Base-by-base conservation (phyloP, 106 monocot species). In the Dioscorea zingiberensis region DNA sequence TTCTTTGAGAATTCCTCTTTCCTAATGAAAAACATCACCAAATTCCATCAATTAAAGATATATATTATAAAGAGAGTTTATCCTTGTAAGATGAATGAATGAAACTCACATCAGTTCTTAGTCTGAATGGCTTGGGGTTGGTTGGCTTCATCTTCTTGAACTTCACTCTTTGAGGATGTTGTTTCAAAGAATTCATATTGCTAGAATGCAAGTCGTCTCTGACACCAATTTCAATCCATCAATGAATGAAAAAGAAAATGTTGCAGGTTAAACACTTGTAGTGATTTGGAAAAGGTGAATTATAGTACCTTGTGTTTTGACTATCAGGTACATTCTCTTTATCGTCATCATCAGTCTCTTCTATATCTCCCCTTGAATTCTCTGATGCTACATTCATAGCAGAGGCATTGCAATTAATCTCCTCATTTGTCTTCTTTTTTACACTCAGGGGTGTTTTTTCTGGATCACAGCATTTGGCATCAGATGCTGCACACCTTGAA, bases 1-100 rank as follows among this genome's bases (percentile, higher is more conserved):
- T 64, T 64, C 64, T 25, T 48, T 64, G 3, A 64, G 64, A 64
- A 64, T 64, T 44, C 47, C 64, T 64, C 64, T 64, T 64, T 64
- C 64, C 64, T 64, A 28, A 30, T 16, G 27, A 17, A 60, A 26
- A 49, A 49, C 38, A 38, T 38, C 0, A 38, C 10, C 38, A 38
- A 38, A 38, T 38, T 38, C 38, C 4, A 38, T 38, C 38, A 38
- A 1, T 38, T 38, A 6, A 38, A 38, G 4, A 6, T 8, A 38
- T 0, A 38, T 38, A 1, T 38, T n/a, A n/a, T n/a, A n/a, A n/a
- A n/a, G n/a, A 38, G 10, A 38, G 38, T 38, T 38, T 38, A 38
- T 38, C 38, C 6, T 38, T 38, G 0, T 38, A 10, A 1, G 10
- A 38, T 38, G 38, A 38, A 38, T 38, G 38, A 38, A 51, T 16